phyloP scores from a whole-genome alignment of 208 protist species.

The Trypanosomatidae sp. region DNA sequence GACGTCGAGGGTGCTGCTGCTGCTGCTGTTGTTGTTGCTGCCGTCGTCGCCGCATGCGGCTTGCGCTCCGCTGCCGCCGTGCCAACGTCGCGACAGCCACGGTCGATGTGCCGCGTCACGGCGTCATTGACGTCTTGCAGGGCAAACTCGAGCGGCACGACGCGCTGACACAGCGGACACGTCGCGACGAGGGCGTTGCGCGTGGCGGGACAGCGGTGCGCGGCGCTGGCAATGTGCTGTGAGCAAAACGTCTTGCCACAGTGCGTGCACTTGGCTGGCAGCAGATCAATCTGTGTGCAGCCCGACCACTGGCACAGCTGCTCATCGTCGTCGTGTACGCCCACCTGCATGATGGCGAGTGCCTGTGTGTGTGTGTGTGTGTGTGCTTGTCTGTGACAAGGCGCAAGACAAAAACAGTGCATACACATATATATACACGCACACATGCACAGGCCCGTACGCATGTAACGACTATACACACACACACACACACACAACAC shows the following conservation, averaged over 20 bases:
- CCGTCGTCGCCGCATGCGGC: no score
- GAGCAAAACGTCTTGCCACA: conserved; percentile 70
- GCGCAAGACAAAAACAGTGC: no score
- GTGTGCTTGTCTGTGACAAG: no score
- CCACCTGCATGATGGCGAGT: conserved; percentile 63
- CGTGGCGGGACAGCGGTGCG: conserved; percentile 37
- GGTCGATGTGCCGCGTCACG: conserved; percentile 64
- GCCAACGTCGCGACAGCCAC: conserved; percentile 27
- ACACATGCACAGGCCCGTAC: not conserved
- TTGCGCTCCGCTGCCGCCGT: not conserved
- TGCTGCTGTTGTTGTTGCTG: not conserved
- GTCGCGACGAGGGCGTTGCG: conserved; percentile 15
- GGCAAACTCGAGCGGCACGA: conserved; percentile 39
- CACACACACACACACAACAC: not conserved
- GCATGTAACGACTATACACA: not conserved
- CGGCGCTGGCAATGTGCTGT: conserved; percentile 38
- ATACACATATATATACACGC: no score
- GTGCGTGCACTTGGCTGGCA: conserved; percentile 47
- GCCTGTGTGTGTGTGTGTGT: not conserved
- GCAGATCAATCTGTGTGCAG: conserved; percentile 59
- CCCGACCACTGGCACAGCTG: conserved; percentile 46
- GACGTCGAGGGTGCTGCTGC: not conserved
- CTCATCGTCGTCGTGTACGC: conserved; percentile 53
- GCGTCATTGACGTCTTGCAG: conserved; percentile 46
- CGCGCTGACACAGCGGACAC: conserved; percentile 33